Conservation (phyloP, 2,329 filamentous ascomycete genomes). For the Stemphylium lycopersici region DNA sequence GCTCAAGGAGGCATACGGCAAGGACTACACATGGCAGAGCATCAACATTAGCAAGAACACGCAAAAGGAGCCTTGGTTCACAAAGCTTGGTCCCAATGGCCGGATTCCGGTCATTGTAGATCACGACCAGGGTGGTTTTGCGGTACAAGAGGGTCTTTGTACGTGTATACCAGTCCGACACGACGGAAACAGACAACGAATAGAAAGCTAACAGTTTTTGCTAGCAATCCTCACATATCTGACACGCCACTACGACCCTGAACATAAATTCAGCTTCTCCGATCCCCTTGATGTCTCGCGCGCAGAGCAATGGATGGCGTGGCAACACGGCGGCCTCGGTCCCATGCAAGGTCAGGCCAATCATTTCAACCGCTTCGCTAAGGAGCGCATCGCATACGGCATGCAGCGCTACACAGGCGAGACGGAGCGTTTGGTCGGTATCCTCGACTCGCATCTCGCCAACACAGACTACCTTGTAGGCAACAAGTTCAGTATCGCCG, state of each 20-base stretch:
- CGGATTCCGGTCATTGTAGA: conserved; percentile 70
- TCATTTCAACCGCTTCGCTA: conserved; percentile 51
- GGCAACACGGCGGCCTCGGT: conserved; percentile 57
- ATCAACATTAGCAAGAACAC: conserved; percentile 66
- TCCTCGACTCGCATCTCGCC: conserved; percentile 53
- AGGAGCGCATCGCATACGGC: conserved; percentile 53
- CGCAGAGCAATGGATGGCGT: conserved; percentile 68
- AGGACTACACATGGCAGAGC: conserved; percentile 63
- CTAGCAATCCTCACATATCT: conserved; percentile 54
- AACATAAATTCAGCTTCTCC: conserved; percentile 55
- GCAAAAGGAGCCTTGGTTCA: conserved; percentile 72
- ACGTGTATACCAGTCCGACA: conserved; percentile 6
- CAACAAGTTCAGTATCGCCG: conserved; percentile 55
- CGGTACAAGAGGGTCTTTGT: conserved; percentile 55
- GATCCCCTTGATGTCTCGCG: conserved; percentile 55
- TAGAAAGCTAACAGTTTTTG: neutral
- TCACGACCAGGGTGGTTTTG: conserved; percentile 65
- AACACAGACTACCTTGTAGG: conserved; percentile 53
- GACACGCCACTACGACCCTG: conserved; percentile 54
- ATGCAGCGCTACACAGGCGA: conserved; percentile 56
- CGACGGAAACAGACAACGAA: neutral
- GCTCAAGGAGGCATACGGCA: conserved; percentile 68
- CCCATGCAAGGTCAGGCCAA: conserved; percentile 53
- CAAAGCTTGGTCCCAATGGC: conserved; percentile 67
- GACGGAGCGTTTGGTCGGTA: conserved; percentile 54